Percentiles rank a stretch among this genome's conserved stretches.
Conservation (phyloP, 202 grass and related monocot genomes). For the Carex sylvatica region DNA sequence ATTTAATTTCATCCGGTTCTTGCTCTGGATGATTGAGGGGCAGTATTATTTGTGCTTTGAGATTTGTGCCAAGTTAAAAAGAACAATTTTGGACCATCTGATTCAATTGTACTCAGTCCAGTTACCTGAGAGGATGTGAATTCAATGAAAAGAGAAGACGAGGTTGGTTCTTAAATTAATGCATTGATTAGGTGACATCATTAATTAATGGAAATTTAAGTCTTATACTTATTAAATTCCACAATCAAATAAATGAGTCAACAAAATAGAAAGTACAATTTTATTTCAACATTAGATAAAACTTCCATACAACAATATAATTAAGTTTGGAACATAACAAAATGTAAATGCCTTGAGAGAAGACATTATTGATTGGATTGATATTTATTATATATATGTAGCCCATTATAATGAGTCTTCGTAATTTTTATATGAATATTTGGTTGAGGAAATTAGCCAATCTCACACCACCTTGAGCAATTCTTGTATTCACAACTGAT, state of each 20-base stretch:
- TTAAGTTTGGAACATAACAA: neutral
- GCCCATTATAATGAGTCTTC: neutral
- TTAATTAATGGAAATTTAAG: neutral
- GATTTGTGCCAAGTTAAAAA: too few species aligned
- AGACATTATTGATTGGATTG: neutral
- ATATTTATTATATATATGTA: neutral
- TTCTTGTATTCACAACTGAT: neutral
- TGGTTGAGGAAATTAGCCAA: conserved; percentile 4
- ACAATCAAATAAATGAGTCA: neutral
- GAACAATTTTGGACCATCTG: too few species aligned
- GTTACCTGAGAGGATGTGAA: too few species aligned
- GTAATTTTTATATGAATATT: neutral
- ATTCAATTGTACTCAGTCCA: too few species aligned
- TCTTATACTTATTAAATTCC: neutral
- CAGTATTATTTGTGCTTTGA: too few species aligned
- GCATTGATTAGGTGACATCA: too few species aligned
- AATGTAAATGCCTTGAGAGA: neutral
- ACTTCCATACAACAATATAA: too few species aligned
- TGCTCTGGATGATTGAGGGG: too few species aligned
- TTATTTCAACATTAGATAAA: neutral
- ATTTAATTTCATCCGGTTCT: too few species aligned
- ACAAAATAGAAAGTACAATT: neutral
- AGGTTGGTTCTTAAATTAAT: too few species aligned
- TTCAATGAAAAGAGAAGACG: too few species aligned
- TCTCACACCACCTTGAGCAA: too few species aligned